Evolutionary conservation across 1,139 yeast genomes (phyloP), one percentile per base, ranked within the genome.

Genomic region (Geotrichum europaeum): DNA sequence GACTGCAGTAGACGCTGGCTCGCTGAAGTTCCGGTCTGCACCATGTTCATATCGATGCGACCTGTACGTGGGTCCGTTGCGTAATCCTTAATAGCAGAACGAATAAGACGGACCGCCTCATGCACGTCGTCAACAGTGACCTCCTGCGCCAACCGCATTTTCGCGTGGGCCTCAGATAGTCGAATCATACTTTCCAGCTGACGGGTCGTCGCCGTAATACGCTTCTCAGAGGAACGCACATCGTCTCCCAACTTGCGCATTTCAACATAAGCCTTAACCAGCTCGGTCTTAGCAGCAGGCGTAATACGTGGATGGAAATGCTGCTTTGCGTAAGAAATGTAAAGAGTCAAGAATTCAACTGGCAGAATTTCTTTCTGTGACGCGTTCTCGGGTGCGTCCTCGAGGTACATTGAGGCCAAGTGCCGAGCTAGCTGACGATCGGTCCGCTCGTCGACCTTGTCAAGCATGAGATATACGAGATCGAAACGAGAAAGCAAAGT

Each of bases 1-100:
- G 88, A 91, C 67, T 85, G 87, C 70, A 86, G 74, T 68, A 86
- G 83, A 72, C 97, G 81, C 73, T 92, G 96, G 4, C 95, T 89
- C 1, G 89, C 82, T 0, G 97, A 89, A 49, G 95, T 91, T 62
- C 99, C 99, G 0, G 98, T 94, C 76, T 92, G 97, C 43, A 94
- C 91, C 75, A 95, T 80, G 73, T 91, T 97, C 97, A 94, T 91
- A 72, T 95, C 99, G 67, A 94, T 94, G 70, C 94, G 84, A 51
- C 99, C 99, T 0, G 99, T 92, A 51, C 87, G 80, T 40, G 98
- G 99, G 76, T 94, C 99, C 9, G 97, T 94, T 18, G 99, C 99
- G 73, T 94, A 95, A 67, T 94, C 98, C 74, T 94, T 94, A 66
- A 94, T 89, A 25, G 99, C 99, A 12, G 96, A 82, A 68, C 89